Evolutionary conservation across 257 asterid species (phyloP).

Genomic region (Lycium ferocissimum): DNA sequence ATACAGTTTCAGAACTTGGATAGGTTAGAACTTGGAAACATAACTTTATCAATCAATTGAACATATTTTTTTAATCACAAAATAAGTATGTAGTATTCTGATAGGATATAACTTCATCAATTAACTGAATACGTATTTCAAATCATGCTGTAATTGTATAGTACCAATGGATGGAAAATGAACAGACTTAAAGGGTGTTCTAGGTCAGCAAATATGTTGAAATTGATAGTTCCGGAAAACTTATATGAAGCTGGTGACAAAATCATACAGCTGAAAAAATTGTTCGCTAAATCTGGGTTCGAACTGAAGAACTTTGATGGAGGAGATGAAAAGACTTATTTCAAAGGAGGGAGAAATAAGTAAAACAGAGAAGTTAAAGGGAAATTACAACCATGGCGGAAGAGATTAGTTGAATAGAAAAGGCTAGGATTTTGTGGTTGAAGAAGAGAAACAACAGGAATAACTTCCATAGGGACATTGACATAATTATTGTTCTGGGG

Average conservation of each 20-base stretch:
- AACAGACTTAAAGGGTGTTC: constrained; percentile 8
- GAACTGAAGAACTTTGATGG: not conserved
- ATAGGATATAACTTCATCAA: constrained; percentile 26
- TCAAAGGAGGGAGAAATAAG: not conserved
- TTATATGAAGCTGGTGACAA: constrained; percentile 8
- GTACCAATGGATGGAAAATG: constrained; percentile 5
- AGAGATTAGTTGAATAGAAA: constrained; percentile 8
- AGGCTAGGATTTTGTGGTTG: constrained; percentile 19
- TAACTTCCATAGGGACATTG: not conserved
- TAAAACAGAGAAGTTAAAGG: not conserved
- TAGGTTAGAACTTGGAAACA: constrained; percentile 11
- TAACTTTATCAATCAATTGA: not conserved
- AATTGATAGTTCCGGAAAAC: not conserved
- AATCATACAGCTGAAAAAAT: not conserved
- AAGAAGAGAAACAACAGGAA: constrained; percentile 13
- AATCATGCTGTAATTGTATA: not conserved
- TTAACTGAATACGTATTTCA: not conserved
- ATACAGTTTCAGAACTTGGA: constrained; percentile 26
- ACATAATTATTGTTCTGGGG: not conserved
- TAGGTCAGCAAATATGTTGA: constrained; percentile 8
- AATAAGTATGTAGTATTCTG: not conserved
- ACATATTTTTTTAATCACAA: not conserved
- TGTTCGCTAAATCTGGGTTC: not conserved
- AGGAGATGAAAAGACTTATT: constrained; percentile 18
- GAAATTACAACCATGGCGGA: not conserved